Evolutionary conservation across 441 rosid species (phyloP).

Genomic region (Erodium moschatum): DNA sequence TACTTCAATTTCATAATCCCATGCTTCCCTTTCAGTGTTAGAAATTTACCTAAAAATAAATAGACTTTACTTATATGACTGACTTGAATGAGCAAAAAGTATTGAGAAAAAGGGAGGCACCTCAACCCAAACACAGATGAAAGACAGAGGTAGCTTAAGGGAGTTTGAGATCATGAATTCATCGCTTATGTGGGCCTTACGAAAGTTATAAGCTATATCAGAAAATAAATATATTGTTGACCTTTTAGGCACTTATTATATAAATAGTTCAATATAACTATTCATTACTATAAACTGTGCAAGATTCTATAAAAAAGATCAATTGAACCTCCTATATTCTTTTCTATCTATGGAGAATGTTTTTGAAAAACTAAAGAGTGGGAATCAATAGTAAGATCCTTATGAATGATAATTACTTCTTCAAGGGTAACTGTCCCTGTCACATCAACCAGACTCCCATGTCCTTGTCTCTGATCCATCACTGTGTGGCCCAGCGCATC

Average conservation of each 20-base stretch:
- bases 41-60: background rate
- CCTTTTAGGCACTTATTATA: background rate
- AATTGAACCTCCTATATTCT: background rate
- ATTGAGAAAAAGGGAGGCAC: background rate
- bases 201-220: too few relatives aligned
- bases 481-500: conserved; percentile 89
- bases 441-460: conserved; percentile 79
- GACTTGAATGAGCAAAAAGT: background rate
- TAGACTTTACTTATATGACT: background rate
- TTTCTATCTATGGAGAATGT: conserved; percentile 1
- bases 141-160: background rate
- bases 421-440: conserved; percentile 87
- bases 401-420: conserved; percentile 45
- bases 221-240: background rate
- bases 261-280: background rate
- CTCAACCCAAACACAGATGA: background rate
- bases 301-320: background rate
- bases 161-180: background rate
- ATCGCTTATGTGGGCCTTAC: background rate
- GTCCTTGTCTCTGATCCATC: conserved; percentile 98
- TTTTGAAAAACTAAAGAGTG: conserved; percentile 10
- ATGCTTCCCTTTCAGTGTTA: background rate
- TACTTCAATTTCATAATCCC: background rate
- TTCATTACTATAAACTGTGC: background rate
- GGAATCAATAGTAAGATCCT: conserved; percentile 13